phyloP scores from a whole-genome alignment of 2,329 filamentous ascomycete species.

The Cordyceps tenuipes region DNA sequence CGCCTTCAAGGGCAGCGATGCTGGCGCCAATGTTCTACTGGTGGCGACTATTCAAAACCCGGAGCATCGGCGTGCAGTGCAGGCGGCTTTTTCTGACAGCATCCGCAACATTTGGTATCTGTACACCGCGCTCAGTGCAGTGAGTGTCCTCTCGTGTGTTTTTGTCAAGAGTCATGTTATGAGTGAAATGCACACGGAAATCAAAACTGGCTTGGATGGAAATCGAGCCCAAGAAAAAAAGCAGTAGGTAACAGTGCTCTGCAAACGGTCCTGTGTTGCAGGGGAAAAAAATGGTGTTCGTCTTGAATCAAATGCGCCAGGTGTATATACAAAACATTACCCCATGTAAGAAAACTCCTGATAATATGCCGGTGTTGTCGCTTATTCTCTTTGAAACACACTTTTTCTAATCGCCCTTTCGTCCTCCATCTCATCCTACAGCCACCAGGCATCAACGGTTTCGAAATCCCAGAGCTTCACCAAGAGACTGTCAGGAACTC shows the following conservation, averaged over 20 bases:
- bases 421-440: not conserved
- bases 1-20: slow-evolving; percentile 6
- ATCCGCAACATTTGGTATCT: slow-evolving; percentile 8
- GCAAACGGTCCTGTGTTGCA: not conserved
- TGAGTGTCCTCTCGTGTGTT: slow-evolving; percentile 7
- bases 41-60: slow-evolving; percentile 3
- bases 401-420: not conserved
- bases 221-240: slow-evolving; percentile 2
- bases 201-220: slow-evolving; percentile 8
- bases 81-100: slow-evolving; percentile 10
- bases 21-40: slow-evolving; percentile 10
- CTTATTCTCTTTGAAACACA: slow-evolving; percentile 2
- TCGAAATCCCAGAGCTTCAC: slow-evolving; percentile 55
- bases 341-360: slow-evolving; percentile 3
- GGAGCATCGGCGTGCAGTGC: slow-evolving; percentile 1
- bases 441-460: slow-evolving; percentile 2
- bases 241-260: not conserved
- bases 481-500: slow-evolving; percentile 44
- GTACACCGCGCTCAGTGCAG: slow-evolving; percentile 9
- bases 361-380: slow-evolving; percentile 5
- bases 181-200: slow-evolving; percentile 10
- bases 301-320: not conserved
- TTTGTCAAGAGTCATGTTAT: slow-evolving; percentile 9
- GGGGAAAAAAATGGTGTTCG: not conserved
- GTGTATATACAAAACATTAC: slow-evolving; percentile 7